Conservation (phyloP, 108 stramenopile species). For the Nitzschia inconspicua region DNA sequence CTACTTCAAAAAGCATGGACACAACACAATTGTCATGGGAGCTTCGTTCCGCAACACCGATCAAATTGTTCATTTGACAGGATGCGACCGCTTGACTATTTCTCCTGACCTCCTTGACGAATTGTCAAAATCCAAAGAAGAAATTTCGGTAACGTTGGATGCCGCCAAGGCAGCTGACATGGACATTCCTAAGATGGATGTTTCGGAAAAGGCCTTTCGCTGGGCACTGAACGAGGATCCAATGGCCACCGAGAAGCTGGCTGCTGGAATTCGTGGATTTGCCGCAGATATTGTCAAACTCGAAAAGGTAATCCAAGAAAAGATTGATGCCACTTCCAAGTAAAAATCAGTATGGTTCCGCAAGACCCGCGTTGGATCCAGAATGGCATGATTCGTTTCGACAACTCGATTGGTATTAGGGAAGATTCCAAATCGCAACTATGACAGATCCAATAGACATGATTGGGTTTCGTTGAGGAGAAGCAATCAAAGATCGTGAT, state of each 20-base stretch:
- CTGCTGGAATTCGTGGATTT: conserved; percentile 97
- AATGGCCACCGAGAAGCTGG: conserved; percentile 98
- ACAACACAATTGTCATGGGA: conserved; percentile 99
- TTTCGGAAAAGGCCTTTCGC: conserved; percentile 90
- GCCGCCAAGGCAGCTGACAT: conserved; percentile 47
- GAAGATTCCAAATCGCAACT: not conserved
- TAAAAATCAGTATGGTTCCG: not conserved
- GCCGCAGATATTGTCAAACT: conserved; percentile 91
- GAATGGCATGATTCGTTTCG: too few species aligned
- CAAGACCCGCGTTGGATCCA: too few species aligned
- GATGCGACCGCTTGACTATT: conserved; percentile 90
- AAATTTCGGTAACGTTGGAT: conserved; percentile 53
- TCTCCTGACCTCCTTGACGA: conserved; percentile 78
- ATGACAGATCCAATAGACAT: conserved; percentile 25
- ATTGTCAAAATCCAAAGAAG: conserved; percentile 36
- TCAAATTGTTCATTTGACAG: conserved; percentile 83
- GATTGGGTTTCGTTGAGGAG: conserved; percentile 17
- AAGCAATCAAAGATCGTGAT: too few species aligned
- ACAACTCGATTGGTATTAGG: too few species aligned
- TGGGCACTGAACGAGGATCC: conserved; percentile 96
- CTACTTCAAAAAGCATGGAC: conserved; percentile 97
- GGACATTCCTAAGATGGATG: conserved; percentile 77
- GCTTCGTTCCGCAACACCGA: conserved; percentile 92
- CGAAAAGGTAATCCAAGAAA: conserved; percentile 84
- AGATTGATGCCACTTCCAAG: conserved; percentile 32